Evolutionary conservation across 2,329 filamentous ascomycete species (phyloP).

Genomic region (Daldinia sp.): DNA sequence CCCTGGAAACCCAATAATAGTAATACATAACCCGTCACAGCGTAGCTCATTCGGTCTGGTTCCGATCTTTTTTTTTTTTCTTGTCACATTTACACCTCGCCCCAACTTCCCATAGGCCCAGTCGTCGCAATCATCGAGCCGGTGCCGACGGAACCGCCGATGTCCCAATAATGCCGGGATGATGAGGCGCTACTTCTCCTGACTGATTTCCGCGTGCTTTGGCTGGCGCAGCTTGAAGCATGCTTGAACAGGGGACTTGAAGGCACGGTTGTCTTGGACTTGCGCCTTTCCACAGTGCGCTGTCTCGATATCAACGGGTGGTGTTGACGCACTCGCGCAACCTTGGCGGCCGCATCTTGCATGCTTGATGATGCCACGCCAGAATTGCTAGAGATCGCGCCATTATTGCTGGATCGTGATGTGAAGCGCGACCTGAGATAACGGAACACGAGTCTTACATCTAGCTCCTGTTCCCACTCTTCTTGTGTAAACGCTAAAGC

Average conservation of each 20-base stretch:
- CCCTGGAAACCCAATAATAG: slow-evolving; percentile 22
- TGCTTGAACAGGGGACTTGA: slow-evolving; percentile 63
- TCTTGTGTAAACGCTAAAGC: slow-evolving; percentile 69
- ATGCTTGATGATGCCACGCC: slow-evolving; percentile 64
- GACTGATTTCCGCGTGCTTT: slow-evolving; percentile 82
- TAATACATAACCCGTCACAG: slow-evolving; percentile 35
- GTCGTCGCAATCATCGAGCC: slow-evolving; percentile 76
- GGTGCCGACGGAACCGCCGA: slow-evolving; percentile 83
- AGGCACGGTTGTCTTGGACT: slow-evolving; percentile 67
- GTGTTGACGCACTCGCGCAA: slow-evolving; percentile 86
- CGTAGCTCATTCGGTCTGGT: slow-evolving; percentile 30
- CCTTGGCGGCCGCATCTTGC: slow-evolving; percentile 79
- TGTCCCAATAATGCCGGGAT: slow-evolving; percentile 91
- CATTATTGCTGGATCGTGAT: slow-evolving; percentile 59
- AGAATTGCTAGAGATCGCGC: slow-evolving; percentile 59
- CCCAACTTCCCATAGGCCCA: slow-evolving; percentile 81
- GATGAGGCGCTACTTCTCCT: slow-evolving; percentile 74
- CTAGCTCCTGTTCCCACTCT: slow-evolving; percentile 94
- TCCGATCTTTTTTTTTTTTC: slow-evolving; percentile 15
- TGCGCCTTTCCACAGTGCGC: slow-evolving; percentile 65
- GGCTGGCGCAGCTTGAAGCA: slow-evolving; percentile 82
- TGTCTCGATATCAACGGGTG: slow-evolving; percentile 83
- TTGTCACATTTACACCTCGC: slow-evolving; percentile 69
- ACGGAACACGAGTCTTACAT: slow-evolving; percentile 90
- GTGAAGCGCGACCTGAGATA: slow-evolving; percentile 84